Percentiles rank a stretch among this genome's conserved stretches.
Evolutionary conservation across 1,284 basidiomycete species (phyloP).

Genomic region (Trametes versicolor): DNA sequence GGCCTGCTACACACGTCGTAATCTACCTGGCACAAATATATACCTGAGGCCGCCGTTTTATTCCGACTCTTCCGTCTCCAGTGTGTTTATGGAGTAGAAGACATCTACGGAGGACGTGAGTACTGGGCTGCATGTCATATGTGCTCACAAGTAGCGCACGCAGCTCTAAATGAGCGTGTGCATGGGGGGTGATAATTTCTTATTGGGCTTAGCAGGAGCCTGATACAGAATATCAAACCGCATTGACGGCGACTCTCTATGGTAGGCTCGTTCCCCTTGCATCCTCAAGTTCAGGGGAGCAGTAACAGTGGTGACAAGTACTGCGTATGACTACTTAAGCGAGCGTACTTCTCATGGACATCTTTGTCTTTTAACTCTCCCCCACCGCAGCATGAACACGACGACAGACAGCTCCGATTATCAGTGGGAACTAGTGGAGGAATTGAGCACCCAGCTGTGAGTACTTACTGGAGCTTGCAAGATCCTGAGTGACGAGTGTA

Average conservation of each 20-base stretch:
- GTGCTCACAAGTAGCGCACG: too few relatives aligned
- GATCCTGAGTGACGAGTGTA: background rate
- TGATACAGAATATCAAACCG: constrained; percentile 13
- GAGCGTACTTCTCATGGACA: constrained; percentile 8
- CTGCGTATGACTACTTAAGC: constrained; percentile 2
- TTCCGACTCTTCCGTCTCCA: background rate
- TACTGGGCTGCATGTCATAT: too few relatives aligned
- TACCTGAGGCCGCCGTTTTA: background rate
- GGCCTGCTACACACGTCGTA: background rate
- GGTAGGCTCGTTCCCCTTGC: constrained; percentile 7
- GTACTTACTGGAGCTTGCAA: background rate
- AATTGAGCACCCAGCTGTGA: constrained; percentile 12
- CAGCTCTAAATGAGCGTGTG: too few relatives aligned
- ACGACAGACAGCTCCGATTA: constrained; percentile 26
- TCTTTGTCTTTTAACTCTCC: constrained; percentile 19
- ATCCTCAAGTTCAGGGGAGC: background rate
- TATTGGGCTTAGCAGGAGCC: background rate
- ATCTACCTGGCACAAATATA: background rate
- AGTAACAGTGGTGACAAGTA: constrained; percentile 5
- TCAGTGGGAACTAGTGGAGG: constrained; percentile 28
- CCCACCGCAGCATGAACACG: constrained; percentile 25
- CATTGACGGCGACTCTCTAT: constrained; percentile 10
- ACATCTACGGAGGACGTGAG: background rate
- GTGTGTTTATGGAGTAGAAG: background rate
- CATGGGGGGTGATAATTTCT: background rate